phyloP scores from a whole-genome alignment of 257 asterid genomes.

The Lycium ferocissimum region DNA sequence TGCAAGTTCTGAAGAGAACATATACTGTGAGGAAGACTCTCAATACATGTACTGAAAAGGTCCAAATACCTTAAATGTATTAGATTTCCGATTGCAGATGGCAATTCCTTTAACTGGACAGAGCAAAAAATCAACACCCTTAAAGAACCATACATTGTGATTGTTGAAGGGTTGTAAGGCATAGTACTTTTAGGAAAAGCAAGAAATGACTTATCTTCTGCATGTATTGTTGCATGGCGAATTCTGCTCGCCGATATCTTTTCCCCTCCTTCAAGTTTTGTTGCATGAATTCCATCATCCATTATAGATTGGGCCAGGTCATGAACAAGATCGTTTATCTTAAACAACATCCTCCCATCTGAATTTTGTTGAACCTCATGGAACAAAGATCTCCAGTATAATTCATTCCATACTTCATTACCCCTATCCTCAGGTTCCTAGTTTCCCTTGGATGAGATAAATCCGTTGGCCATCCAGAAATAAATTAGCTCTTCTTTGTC shows the following conservation, averaged over 20 bases:
- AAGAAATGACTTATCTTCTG: neutral
- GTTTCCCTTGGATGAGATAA: conserved; percentile 20
- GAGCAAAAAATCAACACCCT: neutral
- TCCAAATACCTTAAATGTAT: conserved; percentile 42
- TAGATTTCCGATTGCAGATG: conserved; percentile 32
- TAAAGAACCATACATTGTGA: conserved; percentile 31
- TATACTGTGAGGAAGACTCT: conserved; percentile 36
- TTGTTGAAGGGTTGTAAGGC: neutral
- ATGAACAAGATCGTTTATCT: conserved; percentile 47
- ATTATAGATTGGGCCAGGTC: conserved; percentile 48
- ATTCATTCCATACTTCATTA: neutral
- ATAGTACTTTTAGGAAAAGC: conserved; percentile 34
- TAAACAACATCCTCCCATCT: neutral
- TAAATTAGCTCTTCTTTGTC: conserved; percentile 34
- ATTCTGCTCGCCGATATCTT: neutral
- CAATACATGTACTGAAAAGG: conserved; percentile 27
- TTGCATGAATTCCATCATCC: conserved; percentile 33
- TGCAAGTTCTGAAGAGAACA: conserved; percentile 47
- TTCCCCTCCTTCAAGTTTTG: neutral
- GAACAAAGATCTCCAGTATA: conserved; percentile 33
- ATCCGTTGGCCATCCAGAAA: conserved; percentile 43
- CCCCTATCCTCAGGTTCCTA: conserved; percentile 24
- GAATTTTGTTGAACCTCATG: conserved; percentile 2
- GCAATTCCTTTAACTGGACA: neutral
- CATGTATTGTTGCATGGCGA: conserved; percentile 28